Conservation (phyloP, 2,329 filamentous ascomycete genomes). For the Venturia aucupariae region DNA sequence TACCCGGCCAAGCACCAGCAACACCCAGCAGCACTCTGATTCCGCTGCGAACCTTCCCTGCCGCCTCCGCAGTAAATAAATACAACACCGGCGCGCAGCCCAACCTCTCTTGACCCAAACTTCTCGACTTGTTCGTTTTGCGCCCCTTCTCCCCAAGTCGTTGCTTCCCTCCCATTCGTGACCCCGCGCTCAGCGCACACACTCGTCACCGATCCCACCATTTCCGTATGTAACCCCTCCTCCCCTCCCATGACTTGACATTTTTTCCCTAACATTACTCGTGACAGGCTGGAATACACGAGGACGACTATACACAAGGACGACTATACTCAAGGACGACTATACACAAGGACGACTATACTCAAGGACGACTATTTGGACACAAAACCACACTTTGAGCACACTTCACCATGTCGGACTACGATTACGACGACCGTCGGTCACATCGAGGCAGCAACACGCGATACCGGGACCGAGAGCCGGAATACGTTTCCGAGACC, state of each 20-base stretch:
- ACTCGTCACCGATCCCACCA: not conserved
- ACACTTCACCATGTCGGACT: conserved; percentile 35
- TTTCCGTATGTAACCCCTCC: not conserved
- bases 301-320: not conserved
- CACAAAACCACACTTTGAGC: conserved; percentile 1
- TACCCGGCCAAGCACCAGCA: not conserved
- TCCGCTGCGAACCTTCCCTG: not conserved
- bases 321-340: not conserved
- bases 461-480: conserved; percentile 37
- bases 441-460: conserved; percentile 28
- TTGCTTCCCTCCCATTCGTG: not conserved
- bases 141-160: conserved; percentile 11
- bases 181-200: conserved; percentile 5
- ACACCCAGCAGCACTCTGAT: not conserved
- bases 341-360: too few relatives aligned
- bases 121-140: conserved; percentile 4
- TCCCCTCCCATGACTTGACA: conserved; percentile 1
- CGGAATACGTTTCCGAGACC: conserved; percentile 41
- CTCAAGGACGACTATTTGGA: not conserved
- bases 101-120: not conserved
- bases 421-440: conserved; percentile 39
- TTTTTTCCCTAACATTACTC: conserved; percentile 4
- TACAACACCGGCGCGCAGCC: not conserved
- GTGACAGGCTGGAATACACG: not conserved
- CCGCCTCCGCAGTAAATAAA: not conserved